These are phyloP conservation scores for Quercus lobata DNA, from an alignment of 331 rosid genomes.

Conservation along the genomic window DNA sequence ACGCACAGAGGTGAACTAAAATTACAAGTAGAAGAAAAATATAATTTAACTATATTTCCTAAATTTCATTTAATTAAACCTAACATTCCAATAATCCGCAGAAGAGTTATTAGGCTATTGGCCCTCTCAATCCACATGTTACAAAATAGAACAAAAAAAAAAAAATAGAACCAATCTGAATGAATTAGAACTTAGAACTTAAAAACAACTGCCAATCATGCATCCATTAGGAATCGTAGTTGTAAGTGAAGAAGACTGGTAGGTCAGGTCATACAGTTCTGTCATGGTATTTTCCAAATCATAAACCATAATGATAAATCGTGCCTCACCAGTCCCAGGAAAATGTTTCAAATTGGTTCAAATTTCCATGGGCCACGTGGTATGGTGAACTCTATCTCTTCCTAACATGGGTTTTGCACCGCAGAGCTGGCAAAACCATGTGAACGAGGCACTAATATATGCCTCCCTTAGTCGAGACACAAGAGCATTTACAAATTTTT, in stretches of 20 bases:
- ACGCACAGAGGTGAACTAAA: too few relatives aligned
- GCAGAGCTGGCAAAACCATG: conserved; percentile 34
- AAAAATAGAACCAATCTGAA: too few relatives aligned
- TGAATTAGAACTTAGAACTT: not conserved
- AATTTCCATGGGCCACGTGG: conserved; percentile 21
- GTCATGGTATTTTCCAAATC: not conserved
- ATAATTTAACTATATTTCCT: not conserved
- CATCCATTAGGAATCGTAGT: not conserved
- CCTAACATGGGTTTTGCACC: conserved; percentile 3
- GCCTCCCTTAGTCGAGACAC: not conserved
- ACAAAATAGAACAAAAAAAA: too few relatives aligned
- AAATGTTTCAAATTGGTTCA: not conserved
- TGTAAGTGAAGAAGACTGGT: not conserved
- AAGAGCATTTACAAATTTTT: too few relatives aligned
- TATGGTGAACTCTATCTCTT: not conserved
- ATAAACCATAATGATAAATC: not conserved
- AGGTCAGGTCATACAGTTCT: not conserved
- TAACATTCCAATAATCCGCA: too few relatives aligned
- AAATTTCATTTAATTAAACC: not conserved
- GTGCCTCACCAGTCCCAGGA: not conserved
- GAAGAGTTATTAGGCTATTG: too few relatives aligned
- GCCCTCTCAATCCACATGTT: too few relatives aligned
- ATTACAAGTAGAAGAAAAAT: not conserved
- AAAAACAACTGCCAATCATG: not conserved
- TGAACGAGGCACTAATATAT: conserved; percentile 12